phyloP scores from a whole-genome alignment of 2,329 filamentous ascomycete genomes.

The Talaromyces sp. region DNA sequence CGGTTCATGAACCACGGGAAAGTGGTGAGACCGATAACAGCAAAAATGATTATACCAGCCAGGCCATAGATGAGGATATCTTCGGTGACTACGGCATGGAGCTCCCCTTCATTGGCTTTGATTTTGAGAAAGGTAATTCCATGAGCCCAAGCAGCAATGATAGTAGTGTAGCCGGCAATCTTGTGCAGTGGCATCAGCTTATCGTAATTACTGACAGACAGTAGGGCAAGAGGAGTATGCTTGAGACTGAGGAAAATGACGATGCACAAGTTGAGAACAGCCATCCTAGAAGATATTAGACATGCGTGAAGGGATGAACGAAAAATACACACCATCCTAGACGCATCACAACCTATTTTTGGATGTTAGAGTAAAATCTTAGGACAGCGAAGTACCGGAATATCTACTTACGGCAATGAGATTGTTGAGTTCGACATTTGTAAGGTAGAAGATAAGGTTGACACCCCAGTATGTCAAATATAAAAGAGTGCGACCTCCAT shows the following conservation, averaged over 20 bases:
- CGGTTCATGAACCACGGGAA: slow-evolving; percentile 7
- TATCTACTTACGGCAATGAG: background rate
- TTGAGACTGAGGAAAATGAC: slow-evolving; percentile 52
- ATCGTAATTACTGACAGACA: slow-evolving; percentile 54
- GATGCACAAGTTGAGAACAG: slow-evolving; percentile 45
- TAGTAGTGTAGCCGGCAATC: slow-evolving; percentile 46
- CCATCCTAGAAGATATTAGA: slow-evolving; percentile 34
- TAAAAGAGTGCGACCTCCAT: slow-evolving; percentile 4
- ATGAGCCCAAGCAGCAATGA: slow-evolving; percentile 45
- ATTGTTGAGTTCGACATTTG: slow-evolving; percentile 6
- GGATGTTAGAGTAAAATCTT: background rate
- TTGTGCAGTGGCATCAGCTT: slow-evolving; percentile 54
- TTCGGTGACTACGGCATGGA: slow-evolving; percentile 21
- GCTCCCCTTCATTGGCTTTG: slow-evolving; percentile 39
- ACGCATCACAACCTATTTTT: background rate
- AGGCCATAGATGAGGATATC: slow-evolving; percentile 43
- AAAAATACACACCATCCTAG: background rate
- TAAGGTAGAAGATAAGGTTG: slow-evolving; percentile 12
- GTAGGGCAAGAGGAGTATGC: slow-evolving; percentile 51
- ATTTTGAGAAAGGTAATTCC: slow-evolving; percentile 15
- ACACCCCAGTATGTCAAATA: slow-evolving; percentile 13
- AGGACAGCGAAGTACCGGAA: background rate
- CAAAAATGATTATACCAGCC: slow-evolving; percentile 45
- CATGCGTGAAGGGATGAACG: background rate
- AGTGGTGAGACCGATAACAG: slow-evolving; percentile 34